Conservation (phyloP, 2,329 filamentous ascomycete species). For the Claviceps digitariae region DNA sequence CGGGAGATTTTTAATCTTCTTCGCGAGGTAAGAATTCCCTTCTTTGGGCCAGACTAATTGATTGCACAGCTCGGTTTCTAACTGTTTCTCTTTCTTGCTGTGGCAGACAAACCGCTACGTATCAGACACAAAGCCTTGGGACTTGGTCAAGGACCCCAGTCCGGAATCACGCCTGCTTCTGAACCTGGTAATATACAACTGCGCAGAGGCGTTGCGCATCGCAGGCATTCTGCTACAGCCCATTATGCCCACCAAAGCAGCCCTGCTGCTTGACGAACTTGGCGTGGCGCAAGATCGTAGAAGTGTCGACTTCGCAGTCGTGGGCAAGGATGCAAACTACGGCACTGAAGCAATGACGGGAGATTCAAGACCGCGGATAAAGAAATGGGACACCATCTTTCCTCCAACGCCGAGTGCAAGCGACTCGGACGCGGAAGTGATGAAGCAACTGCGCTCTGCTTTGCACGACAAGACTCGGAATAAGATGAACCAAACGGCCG, state of each 20-base stretch:
- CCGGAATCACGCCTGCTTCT: slow-evolving; percentile 26
- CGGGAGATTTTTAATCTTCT: slow-evolving; percentile 49
- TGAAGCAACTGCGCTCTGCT: slow-evolving; percentile 8
- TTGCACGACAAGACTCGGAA: slow-evolving; percentile 12
- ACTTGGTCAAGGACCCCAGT: slow-evolving; percentile 27
- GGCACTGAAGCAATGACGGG: slow-evolving; percentile 30
- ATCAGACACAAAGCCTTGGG: slow-evolving; percentile 55
- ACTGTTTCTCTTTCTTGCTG: neutral
- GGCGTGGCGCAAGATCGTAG: slow-evolving; percentile 53
- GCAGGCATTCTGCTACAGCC: slow-evolving; percentile 77
- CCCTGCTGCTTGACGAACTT: slow-evolving; percentile 60
- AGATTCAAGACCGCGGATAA: slow-evolving; percentile 17
- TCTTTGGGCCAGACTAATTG: no score
- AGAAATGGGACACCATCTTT: slow-evolving; percentile 33
- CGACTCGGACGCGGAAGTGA: slow-evolving; percentile 12
- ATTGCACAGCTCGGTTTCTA: neutral
- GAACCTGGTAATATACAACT: slow-evolving; percentile 52
- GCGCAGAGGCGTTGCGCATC: slow-evolving; percentile 65
- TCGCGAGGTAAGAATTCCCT: slow-evolving; percentile 33
- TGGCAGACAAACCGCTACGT: slow-evolving; percentile 34
- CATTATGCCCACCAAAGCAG: slow-evolving; percentile 72
- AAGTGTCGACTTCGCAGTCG: slow-evolving; percentile 44
- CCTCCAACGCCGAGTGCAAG: slow-evolving; percentile 26
- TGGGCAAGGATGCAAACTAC: slow-evolving; percentile 56
- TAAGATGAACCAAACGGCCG: slow-evolving; percentile 15